phyloP scores from a whole-genome alignment of 768 basidiomycete genomes.

The Termitomyces sp. region DNA sequence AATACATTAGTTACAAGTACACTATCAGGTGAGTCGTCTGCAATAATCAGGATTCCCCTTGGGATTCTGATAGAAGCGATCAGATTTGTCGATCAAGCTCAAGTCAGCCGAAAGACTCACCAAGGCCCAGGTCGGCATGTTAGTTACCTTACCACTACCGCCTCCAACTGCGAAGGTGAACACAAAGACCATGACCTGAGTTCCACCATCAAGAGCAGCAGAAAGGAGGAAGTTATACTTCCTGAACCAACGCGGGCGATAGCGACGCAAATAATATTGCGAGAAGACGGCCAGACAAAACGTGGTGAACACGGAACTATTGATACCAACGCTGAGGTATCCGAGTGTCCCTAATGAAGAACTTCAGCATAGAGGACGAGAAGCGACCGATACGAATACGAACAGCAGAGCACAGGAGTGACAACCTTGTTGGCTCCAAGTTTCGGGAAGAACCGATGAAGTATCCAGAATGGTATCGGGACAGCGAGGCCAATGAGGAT shows the following conservation, averaged over 20 bases:
- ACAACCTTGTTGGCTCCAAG: conserved; percentile 40
- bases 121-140: conserved; percentile 31
- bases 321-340: conserved; percentile 51
- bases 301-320: conserved; percentile 43
- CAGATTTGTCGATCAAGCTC: neutral
- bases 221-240: conserved; percentile 49
- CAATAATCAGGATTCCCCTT: conserved; percentile 21
- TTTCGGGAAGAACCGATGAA: conserved; percentile 42
- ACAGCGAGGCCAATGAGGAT: conserved; percentile 41
- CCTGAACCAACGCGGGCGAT: conserved; percentile 41
- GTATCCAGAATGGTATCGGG: conserved; percentile 48
- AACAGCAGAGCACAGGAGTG: conserved; percentile 29
- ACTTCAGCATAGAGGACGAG: neutral
- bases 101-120: conserved; percentile 16
- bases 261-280: conserved; percentile 36
- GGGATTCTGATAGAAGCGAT: conserved; percentile 12
- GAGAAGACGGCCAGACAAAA: conserved; percentile 43
- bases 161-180: conserved; percentile 41
- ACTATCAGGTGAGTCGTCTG: conserved; percentile 14
- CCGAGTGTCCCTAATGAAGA: conserved; percentile 23
- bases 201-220: conserved; percentile 50
- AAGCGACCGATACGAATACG: conserved; percentile 11
- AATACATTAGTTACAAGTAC: neutral
- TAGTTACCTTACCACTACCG: conserved; percentile 26
- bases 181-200: conserved; percentile 40